Base-by-base conservation (phyloP, 2,329 filamentous ascomycete genomes). In the Graphilbum ipis-grandicollis region DNA sequence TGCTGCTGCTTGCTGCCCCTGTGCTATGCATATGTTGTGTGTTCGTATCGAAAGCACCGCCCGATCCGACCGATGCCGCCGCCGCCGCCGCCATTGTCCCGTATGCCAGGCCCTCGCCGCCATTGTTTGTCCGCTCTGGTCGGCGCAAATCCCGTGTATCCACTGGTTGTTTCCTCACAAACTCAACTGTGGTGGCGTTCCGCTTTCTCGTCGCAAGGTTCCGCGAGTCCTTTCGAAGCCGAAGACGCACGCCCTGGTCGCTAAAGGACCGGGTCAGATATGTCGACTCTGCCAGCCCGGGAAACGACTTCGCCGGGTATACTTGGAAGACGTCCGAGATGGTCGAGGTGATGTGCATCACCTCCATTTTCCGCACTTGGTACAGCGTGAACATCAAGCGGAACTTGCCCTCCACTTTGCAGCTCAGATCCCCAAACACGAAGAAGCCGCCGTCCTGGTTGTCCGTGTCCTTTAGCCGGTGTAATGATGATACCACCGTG, bases 401-500 rank as follows among this genome's bases (percentile, higher is more conserved):
- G 51, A 75, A 88, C 17, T 62, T 65, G 22, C 85, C 85, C 47
- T 80, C 71, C 19, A 74, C 63, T 50, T 79, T 79, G 41, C 88
- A 74, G 0, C 82, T 90, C 18, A 93, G 63, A 54, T 93, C 84
- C 5, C 80, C 80, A 55, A 92, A 93, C n/a, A 93, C 77, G 50
- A 93, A 93, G 57, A 85, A 92, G 1, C 77, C 83, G 10, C 79
- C 79, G 54, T 90, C 82, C 59, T 62, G 63, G 50, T 85, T 85
- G 48, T 78, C 67, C 3, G 72, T 66, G 51, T 92, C 81, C 53
- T 90, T 88, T 37, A 92, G 60, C 37, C 81, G 70, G 54, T 92
- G 81, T 34, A 90, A 63, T 9, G 84, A 92, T 2, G 84, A 92
- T 5, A 81, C 77, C 31, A 80, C 62, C 5, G 78, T 80, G 9